Evolutionary conservation across 106 monocot species (phyloP).

Genomic region (Dendrobium chrysotoxum): DNA sequence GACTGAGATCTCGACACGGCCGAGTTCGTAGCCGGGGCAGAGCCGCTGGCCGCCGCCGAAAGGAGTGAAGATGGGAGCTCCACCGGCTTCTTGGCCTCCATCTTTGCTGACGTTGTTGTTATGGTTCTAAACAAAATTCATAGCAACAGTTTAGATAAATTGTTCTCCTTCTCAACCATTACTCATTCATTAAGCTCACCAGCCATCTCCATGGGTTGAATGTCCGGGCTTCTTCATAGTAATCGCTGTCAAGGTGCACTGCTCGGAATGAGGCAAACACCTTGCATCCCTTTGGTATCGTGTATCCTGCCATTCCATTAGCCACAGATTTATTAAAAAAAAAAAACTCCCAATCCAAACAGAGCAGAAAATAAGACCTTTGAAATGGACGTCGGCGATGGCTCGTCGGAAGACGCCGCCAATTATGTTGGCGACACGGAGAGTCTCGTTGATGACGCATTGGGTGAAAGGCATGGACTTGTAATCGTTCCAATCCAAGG

Average conservation of each 20-base stretch:
- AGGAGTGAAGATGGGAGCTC: slow-evolving; percentile 45
- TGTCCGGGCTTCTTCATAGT: slow-evolving; percentile 63
- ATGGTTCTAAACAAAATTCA: too few species aligned
- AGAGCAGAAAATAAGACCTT: slow-evolving; percentile 29
- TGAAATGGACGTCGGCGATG: slow-evolving; percentile 60
- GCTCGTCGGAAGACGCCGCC: slow-evolving; percentile 87
- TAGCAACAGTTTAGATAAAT: too few species aligned
- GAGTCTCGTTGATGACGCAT: slow-evolving; percentile 89
- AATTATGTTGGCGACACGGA: slow-evolving; percentile 77
- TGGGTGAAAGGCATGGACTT: slow-evolving; percentile 93
- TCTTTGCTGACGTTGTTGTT: slow-evolving; percentile 9
- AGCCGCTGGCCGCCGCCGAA: slow-evolving; percentile 82
- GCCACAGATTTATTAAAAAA: not conserved
- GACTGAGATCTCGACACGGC: slow-evolving; percentile 69
- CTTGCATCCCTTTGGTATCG: slow-evolving; percentile 88
- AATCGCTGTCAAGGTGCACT: slow-evolving; percentile 55
- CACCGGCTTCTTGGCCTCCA: slow-evolving; percentile 17
- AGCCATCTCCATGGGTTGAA: slow-evolving; percentile 97
- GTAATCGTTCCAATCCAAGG: slow-evolving; percentile 82
- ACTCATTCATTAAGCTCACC: slow-evolving; percentile 14
- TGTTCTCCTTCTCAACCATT: too few species aligned
- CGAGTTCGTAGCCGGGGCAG: slow-evolving; percentile 89
- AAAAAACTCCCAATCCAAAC: not conserved
- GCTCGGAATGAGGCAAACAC: slow-evolving; percentile 81
- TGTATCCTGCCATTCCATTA: slow-evolving; percentile 33